These are phyloP conservation scores for Phlyctochytrium bullatum DNA, from an alignment of 192 early-diverging fungal species.

Conservation along the genomic window DNA sequence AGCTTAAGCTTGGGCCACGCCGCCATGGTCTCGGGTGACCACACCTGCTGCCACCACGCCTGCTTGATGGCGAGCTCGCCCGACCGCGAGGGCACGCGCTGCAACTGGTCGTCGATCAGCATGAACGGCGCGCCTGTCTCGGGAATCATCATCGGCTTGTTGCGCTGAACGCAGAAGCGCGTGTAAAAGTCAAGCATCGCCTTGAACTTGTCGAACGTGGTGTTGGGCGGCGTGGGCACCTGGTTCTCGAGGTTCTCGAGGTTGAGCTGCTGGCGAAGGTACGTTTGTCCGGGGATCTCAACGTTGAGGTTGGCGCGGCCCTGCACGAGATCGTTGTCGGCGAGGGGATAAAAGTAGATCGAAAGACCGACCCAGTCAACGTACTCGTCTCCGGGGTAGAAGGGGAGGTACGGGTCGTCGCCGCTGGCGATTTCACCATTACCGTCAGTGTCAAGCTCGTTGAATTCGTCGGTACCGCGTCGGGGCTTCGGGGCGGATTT, in stretches of 20 bases:
- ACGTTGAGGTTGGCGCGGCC: neutral
- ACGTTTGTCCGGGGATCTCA: neutral
- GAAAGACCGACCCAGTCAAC: slow-evolving; percentile 46
- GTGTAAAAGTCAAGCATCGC: slow-evolving; percentile 33
- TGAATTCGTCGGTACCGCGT: slow-evolving; percentile 12
- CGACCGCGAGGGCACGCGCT: slow-evolving; percentile 8
- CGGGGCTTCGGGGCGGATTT: slow-evolving; percentile 5
- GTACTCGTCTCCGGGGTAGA: slow-evolving; percentile 41
- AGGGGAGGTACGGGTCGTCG: slow-evolving; percentile 42
- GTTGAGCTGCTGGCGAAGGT: neutral
- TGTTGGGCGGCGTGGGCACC: neutral
- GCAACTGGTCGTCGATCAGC: neutral
- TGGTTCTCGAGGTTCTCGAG: neutral
- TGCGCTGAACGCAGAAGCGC: slow-evolving; percentile 26
- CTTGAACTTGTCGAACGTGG: no score
- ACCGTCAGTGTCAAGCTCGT: slow-evolving; percentile 34
- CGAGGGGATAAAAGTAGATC: slow-evolving; percentile 13
- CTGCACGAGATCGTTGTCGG: neutral
- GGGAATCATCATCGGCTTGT: slow-evolving; percentile 43
- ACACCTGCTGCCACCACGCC: slow-evolving; percentile 38
- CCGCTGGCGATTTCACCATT: slow-evolving; percentile 25
- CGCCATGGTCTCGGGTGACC: slow-evolving; percentile 6
- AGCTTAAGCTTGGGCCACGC: slow-evolving; percentile 32
- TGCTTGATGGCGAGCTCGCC: slow-evolving; percentile 29
- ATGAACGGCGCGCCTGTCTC: slow-evolving; percentile 37